Conservation (phyloP, 345 rosid species). For the Clarkia xantiana region DNA sequence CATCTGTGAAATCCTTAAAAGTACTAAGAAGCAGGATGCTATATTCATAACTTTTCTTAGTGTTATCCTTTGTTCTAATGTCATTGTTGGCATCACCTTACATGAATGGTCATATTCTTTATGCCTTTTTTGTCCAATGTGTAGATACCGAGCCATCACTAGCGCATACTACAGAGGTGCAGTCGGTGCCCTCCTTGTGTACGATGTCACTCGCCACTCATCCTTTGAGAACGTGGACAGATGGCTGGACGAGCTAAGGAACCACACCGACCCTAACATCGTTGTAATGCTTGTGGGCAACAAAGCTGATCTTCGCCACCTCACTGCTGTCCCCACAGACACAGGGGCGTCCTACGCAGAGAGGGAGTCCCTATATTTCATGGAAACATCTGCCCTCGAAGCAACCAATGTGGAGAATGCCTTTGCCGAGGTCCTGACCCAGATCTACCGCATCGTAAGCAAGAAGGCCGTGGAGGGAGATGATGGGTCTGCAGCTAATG, state of each 20-base stretch:
- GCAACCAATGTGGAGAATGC: too few species aligned
- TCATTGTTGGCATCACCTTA: not conserved
- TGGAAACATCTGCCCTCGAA: too few species aligned
- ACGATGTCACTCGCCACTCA: constrained; percentile 79
- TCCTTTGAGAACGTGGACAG: constrained; percentile 84
- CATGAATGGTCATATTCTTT: not conserved
- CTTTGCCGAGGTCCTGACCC: constrained; percentile 77
- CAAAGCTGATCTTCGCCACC: constrained; percentile 92
- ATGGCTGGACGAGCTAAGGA: constrained; percentile 86
- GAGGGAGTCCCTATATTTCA: constrained; percentile 63
- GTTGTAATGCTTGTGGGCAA: too few species aligned
- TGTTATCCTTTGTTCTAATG: too few species aligned
- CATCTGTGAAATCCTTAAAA: too few species aligned
- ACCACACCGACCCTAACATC: constrained; percentile 85
- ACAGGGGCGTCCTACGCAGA: constrained; percentile 72
- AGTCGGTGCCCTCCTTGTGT: constrained; percentile 78
- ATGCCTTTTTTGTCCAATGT: not conserved
- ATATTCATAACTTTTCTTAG: too few species aligned
- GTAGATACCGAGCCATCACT: constrained; percentile 88
- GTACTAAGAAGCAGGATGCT: too few species aligned
- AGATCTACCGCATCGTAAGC: constrained; percentile 69
- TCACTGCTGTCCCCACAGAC: constrained; percentile 71
- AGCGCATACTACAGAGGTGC: constrained; percentile 95
- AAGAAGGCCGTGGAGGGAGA: constrained; percentile 78
- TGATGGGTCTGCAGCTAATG: constrained; percentile 32